Percentiles rank a stretch among this genome's conserved stretches.
Evolutionary conservation across 352 stramenopile genomes (phyloP).

Genomic region (Pythium aristosporum): DNA sequence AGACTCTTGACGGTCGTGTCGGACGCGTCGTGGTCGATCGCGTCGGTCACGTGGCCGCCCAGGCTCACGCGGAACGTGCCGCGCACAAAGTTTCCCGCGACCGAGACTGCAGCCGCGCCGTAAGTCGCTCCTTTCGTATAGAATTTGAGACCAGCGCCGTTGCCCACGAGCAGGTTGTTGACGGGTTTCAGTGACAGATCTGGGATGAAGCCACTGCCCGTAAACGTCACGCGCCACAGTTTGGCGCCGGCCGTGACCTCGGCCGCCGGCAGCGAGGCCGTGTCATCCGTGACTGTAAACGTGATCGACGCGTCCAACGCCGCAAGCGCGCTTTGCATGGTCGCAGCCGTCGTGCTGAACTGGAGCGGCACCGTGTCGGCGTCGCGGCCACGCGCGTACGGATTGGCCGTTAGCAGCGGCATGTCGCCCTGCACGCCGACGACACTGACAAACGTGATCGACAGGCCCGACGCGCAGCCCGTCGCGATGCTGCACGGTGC

Average conservation of each 20-base stretch:
- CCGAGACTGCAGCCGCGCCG: slow-evolving; percentile 42
- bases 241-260: slow-evolving; percentile 44
- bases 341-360: slow-evolving; percentile 41
- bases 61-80: slow-evolving; percentile 89
- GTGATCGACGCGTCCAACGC: slow-evolving; percentile 82
- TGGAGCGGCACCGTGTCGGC: slow-evolving; percentile 68
- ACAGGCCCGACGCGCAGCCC: slow-evolving; percentile 72
- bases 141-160: slow-evolving; percentile 80
- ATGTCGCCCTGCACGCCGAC: slow-evolving; percentile 83
- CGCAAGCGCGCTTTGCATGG: slow-evolving; percentile 70
- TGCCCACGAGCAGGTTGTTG: slow-evolving; percentile 85
- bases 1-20: slow-evolving; percentile 90
- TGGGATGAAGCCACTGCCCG: slow-evolving; percentile 90
- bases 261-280: slow-evolving; percentile 34
- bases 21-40: slow-evolving; percentile 92
- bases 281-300: slow-evolving; percentile 67
- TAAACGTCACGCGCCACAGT: slow-evolving; percentile 91
- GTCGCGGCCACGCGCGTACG: slow-evolving; percentile 79
- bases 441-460: slow-evolving; percentile 88
- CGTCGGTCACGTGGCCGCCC: slow-evolving; percentile 83
- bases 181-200: slow-evolving; percentile 66
- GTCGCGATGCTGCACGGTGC: slow-evolving; percentile 47
- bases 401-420: slow-evolving; percentile 81
- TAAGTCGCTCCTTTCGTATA: slow-evolving; percentile 67
- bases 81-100: slow-evolving; percentile 85